A percentile compares a stretch with the other conserved stretches of the same genome.
phyloP scores from a whole-genome alignment of 306 rosid genomes.

The Nissolia schottii region DNA sequence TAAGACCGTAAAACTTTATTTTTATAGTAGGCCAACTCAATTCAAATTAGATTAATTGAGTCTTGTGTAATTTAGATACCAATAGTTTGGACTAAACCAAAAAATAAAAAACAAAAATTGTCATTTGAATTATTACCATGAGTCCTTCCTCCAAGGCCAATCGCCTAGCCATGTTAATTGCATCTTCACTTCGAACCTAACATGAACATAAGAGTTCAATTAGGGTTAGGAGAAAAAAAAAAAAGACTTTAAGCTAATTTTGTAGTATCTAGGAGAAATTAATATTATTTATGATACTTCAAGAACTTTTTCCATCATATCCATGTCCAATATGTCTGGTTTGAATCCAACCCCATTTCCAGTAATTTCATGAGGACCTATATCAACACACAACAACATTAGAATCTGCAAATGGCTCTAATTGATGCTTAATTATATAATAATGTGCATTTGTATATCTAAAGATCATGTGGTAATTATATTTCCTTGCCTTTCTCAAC shows the following conservation, averaged over 20 bases:
- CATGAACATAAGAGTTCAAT: conserved; percentile 9
- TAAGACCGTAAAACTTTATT: background rate
- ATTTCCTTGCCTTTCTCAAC: background rate
- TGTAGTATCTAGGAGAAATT: background rate
- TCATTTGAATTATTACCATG: conserved; percentile 50
- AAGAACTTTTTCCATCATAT: conserved; percentile 83
- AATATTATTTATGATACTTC: conserved; percentile 51
- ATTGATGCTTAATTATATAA: no score
- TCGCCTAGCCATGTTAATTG: conserved; percentile 85
- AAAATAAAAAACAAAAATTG: background rate
- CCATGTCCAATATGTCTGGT: conserved; percentile 96
- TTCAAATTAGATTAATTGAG: background rate
- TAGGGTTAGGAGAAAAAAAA: conserved; percentile 11
- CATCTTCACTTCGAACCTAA: conserved; percentile 87
- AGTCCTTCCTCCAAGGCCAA: conserved; percentile 91
- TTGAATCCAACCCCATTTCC: conserved; percentile 95
- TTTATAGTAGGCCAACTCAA: background rate
- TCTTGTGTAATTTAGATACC: background rate
- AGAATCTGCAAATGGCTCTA: conserved; percentile 13
- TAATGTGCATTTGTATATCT: no score
- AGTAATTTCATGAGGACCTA: conserved; percentile 86
- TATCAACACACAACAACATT: conserved; percentile 10
- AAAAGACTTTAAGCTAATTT: background rate
- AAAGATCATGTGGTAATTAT: no score
- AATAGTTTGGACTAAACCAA: background rate